Base-by-base conservation (phyloP, 352 stramenopile species). In the Plasmopara viticola region DNA sequence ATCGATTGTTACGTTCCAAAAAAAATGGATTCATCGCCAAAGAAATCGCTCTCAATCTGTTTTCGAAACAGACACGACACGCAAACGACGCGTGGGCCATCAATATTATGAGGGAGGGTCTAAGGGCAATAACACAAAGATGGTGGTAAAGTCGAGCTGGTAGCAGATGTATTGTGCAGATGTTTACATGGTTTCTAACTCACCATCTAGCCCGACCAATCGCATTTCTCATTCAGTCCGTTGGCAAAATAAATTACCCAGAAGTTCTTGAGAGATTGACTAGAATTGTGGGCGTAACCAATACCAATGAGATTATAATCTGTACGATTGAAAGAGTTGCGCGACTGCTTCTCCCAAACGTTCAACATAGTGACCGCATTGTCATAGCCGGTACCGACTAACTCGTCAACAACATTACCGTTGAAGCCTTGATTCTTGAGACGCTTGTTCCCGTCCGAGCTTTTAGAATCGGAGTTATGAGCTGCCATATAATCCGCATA, bases 361-460 rank as follows among this genome's bases (percentile, higher is more conserved):
- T 45, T 66, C 25, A 82, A 68, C 17, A 77, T 56, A 9, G 30
- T 40, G 18, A 68, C 50, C 18, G 68, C 65, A 2, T 58, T 56
- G 7, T 35, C 51, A 33, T 78, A 62, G 7, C 73, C 73, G 7
- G 64, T 65, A 18, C 62, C 73, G 12, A 80, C 68, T 20, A 78
- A 63, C 51, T 81, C 70, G 3, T 48, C 57, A 6, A 58, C 49
- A 4, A 33, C n/a, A 0, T 25, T 34, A 3, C 54, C 48, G 1
- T 54, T 53, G 42, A 75, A 58, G 12, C 57, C 56, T 20, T 72
- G 54, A 30, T 45, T 44, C 12, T 55, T 34, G 18, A 64, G 53
- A 38, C 72, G 72, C 41, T 34, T 42, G 51, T 44, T 60, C 17
- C 67, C 70, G 44, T 78, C 53, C 20, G 48, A 56, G 9, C 62